Evolutionary conservation across 768 basidiomycete species (phyloP), one percentile per base, ranked within the genome.

Genomic region (Mycena haematopus): DNA sequence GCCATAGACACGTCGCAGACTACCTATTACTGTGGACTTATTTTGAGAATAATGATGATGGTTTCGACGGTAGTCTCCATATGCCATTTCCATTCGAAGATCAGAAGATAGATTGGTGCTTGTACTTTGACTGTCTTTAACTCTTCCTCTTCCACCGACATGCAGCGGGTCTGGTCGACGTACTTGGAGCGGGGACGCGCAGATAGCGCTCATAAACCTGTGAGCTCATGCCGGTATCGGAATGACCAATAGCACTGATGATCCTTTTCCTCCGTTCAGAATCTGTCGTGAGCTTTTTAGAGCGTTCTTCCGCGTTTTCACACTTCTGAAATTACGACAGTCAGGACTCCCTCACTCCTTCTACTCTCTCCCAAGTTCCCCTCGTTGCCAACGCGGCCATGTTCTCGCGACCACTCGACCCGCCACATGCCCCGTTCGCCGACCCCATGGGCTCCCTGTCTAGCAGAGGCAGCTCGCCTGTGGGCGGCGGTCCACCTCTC

Each of bases 281-380:
- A 64, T 44, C 58, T 44, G 14, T 68, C 63, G 69, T 70, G 52
- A 66, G 69, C 62, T 35, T 14, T 29, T 19, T 56, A n/a, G 19
- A 42, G 24, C 42, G n/a, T n/a, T 57, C 31, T 56, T 46, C 60
- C 9, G 4, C n/a, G 44, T 47, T 10, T 61, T 14, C 50, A 52
- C 36, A 53, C 44, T 42, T 52, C 46, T 42, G 31, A 21, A 59
- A 71, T 69, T 27, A 24, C 35, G 25, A 14, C 53, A 67, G 66
- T 5, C 51, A 64, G 29, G 57, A 76, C 38, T 84, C 84, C 3
- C 62, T 82, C 69, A 71, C 78, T 15, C 75, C 76, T 62, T 83
- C 82, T 19, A 72, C 79, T 10, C 75, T 80, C 71, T 84, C 84
- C 11, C 83, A 22, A 76, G 76, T 52, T 82, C 84, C 35, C 82